Percentiles rank a stretch among this genome's conserved stretches.
These are phyloP conservation scores for Suillus occidentalis DNA, from an alignment of 768 basidiomycete genomes.

Conservation along the genomic window DNA sequence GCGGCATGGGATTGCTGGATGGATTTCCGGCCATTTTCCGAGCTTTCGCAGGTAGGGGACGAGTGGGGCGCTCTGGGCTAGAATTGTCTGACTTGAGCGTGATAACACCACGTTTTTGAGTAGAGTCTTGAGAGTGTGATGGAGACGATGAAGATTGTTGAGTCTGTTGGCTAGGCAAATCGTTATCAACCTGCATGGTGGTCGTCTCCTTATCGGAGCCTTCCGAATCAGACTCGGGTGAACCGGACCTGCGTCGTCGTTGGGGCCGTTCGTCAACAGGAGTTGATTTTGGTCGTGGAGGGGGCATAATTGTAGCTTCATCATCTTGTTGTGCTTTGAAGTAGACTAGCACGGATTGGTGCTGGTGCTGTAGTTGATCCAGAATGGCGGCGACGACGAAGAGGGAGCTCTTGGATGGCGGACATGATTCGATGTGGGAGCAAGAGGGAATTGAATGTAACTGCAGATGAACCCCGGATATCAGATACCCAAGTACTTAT, in stretches of 20 bases:
- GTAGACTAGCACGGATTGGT: slow-evolving; percentile 20
- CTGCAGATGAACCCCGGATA: background rate
- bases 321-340: slow-evolving; percentile 17
- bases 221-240: slow-evolving; percentile 32
- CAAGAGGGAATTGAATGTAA: background rate
- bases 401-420: slow-evolving; percentile 14
- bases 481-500: slow-evolving; percentile 4
- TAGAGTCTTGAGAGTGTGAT: slow-evolving; percentile 14
- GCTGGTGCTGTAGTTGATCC: slow-evolving; percentile 45
- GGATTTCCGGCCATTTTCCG: slow-evolving; percentile 50
- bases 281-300: slow-evolving; percentile 74
- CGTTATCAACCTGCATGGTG: slow-evolving; percentile 32
- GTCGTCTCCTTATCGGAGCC: slow-evolving; percentile 30
- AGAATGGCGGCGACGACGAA: slow-evolving; percentile 64
- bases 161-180: background rate
- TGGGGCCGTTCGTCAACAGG: slow-evolving; percentile 60
- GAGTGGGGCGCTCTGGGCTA: slow-evolving; percentile 54
- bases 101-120: slow-evolving; percentile 18
- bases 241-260: slow-evolving; percentile 46
- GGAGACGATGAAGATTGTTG: slow-evolving; percentile 3
- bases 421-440: slow-evolving; percentile 10
- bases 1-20: slow-evolving; percentile 45
- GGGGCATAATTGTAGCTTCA: slow-evolving; percentile 41
- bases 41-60: slow-evolving; percentile 58
- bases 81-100: slow-evolving; percentile 20